A percentile compares a stretch with the other conserved stretches of the same genome.
Conservation (phyloP, 192 early-diverging fungal species). For the Gryganskiella cystojenkinii region DNA sequence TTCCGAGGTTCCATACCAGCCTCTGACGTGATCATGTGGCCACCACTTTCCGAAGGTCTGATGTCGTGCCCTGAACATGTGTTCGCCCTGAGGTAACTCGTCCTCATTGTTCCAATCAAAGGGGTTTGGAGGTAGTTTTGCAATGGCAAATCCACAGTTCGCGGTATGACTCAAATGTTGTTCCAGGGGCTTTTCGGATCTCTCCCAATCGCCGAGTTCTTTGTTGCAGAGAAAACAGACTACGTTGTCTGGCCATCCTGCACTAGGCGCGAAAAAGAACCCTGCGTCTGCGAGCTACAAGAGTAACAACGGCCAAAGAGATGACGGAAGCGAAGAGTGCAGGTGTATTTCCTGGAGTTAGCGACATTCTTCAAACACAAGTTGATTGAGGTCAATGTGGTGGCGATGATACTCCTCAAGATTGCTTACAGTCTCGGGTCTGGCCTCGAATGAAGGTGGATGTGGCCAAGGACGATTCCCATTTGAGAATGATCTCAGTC, state of each 20-base stretch:
- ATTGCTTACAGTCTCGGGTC: slow-evolving; percentile 12
- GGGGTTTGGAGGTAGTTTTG: slow-evolving; percentile 13
- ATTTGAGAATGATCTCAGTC: slow-evolving; percentile 30
- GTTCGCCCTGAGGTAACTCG: slow-evolving; percentile 33
- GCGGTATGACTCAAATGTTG: slow-evolving; percentile 37
- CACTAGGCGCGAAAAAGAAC: slow-evolving; percentile 37
- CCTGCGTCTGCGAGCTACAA: slow-evolving; percentile 48
- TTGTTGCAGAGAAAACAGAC: slow-evolving; percentile 52
- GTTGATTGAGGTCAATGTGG: too few relatives aligned
- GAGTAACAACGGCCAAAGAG: too few relatives aligned
- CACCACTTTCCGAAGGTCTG: slow-evolving; percentile 56
- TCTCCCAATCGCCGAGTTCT: slow-evolving; percentile 41
- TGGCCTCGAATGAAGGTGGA: slow-evolving; percentile 10
- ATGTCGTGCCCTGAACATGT: slow-evolving; percentile 42
- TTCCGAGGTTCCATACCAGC: slow-evolving; percentile 38
- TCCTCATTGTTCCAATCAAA: slow-evolving; percentile 46
- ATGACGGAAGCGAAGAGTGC: too few relatives aligned
- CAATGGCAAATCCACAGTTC: slow-evolving; percentile 44
- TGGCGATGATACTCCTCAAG: too few relatives aligned
- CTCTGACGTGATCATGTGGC: slow-evolving; percentile 38
- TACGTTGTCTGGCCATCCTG: slow-evolving; percentile 39
- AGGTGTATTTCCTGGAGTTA: too few relatives aligned
- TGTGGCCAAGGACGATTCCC: slow-evolving; percentile 28
- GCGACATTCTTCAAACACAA: too few relatives aligned
- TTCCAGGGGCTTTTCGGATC: slow-evolving; percentile 27